Evolutionary conservation across 345 rosid genomes (phyloP).

Genomic region (Hibiscus mutabilis): DNA sequence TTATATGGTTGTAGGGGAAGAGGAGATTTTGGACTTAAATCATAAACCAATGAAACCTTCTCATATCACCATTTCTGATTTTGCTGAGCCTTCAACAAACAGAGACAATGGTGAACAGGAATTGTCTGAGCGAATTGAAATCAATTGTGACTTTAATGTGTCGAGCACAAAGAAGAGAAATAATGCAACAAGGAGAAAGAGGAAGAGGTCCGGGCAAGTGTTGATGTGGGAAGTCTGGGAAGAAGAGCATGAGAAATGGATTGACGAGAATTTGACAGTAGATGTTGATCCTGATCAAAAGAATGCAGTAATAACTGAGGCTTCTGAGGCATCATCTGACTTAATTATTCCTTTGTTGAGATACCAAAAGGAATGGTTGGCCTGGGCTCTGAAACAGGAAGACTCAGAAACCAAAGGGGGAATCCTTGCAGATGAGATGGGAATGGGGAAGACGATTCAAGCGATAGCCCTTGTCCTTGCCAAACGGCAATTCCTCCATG

Average conservation of each 20-base stretch:
- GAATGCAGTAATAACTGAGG: conserved; percentile 38
- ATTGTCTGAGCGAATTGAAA: background rate
- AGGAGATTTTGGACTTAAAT: conserved; percentile 11
- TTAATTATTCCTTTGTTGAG: conserved; percentile 69
- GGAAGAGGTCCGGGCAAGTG: conserved; percentile 18
- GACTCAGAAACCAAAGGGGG: conserved; percentile 60
- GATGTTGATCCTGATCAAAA: conserved; percentile 57
- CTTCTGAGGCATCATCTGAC: conserved; percentile 59
- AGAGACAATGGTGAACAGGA: conserved; percentile 9
- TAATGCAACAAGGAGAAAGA: conserved; percentile 26
- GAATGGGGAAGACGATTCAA: conserved; percentile 98
- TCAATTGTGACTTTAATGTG: background rate
- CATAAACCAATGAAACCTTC: background rate
- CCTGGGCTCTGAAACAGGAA: conserved; percentile 93
- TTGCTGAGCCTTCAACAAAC: conserved; percentile 13
- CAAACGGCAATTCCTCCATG: conserved; percentile 35
- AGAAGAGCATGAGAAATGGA: conserved; percentile 56
- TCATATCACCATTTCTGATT: conserved; percentile 7
- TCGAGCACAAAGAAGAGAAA: conserved; percentile 8
- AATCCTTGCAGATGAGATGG: conserved; percentile 99
- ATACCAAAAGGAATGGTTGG: conserved; percentile 92
- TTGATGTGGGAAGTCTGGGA: conserved; percentile 81
- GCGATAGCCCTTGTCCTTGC: conserved; percentile 93
- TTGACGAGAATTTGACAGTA: conserved; percentile 38
- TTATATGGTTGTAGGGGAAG: conserved; percentile 19